Base-by-base conservation (phyloP, 2,329 filamentous ascomycete species). In the Metarhizium album region DNA sequence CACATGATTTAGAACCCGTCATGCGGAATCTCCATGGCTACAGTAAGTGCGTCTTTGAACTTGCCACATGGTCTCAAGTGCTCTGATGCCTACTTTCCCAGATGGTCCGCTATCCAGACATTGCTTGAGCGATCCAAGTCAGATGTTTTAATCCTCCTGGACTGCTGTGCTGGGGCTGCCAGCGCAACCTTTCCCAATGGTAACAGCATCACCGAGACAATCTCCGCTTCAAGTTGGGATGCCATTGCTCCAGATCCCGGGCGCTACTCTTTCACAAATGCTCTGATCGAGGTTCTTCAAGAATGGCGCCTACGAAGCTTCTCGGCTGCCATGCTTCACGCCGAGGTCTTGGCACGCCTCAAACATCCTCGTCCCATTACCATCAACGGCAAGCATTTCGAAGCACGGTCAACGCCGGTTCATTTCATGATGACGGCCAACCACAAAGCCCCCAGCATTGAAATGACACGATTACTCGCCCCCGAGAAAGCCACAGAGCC, bases 391-490 rank as follows among this genome's bases (percentile, higher is more conserved):
- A 77, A 74, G 61, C 70, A 74, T 18, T 78, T 79, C 45, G 78
- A 81, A 58, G 74, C 75, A 35, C 72, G 78, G 38, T 78, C 77
- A 2, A 81, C 78, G 0, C 78, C 78, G 0, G 76, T 81, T 4
- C 78, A 82, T 57, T 80, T 80, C 57, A 81, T 81, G 75, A 80
- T 80, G 76, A 81, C 78, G 2, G 70, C 75, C 18, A 79, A 81
- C 52, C 77, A 80, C 59, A 76, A 70, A 52, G 76, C 75, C 1
- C 75, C 76, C 0, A 80, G 78, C 51, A 81, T 82, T 42, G 77
- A 81, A 58, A 62, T 81, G 35, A 71, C 71, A 5, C 68, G 71
- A 23, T 61, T 60, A 40, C 51, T 57, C 2, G 55, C 57, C n/a
- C 52, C 51, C 33, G 62, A 65, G 22, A 54, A 58, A 31, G 35